Base-by-base conservation (phyloP, 176 grass and related monocot species). In the Aegilops tauschii region DNA sequence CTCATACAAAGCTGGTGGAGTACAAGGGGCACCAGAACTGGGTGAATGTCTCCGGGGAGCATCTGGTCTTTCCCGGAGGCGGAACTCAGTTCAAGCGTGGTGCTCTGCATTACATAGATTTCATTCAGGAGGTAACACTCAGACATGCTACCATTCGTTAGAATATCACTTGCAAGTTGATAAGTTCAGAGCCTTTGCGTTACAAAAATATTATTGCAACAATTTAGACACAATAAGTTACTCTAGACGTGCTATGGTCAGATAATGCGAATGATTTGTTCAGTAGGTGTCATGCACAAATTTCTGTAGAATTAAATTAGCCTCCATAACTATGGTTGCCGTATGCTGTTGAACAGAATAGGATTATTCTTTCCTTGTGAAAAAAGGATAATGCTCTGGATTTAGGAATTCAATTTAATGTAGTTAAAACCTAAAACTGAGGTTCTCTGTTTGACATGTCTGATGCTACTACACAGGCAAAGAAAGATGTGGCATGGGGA, bases 1-100 rank as follows among this genome's bases (percentile, higher is more conserved):
- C 95, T 30, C 95, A 93, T 58, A 92, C 91, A 11, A 93, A 93
- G 81, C 85, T 98, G 72, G 95, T 87, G 61, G 40, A 83, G 63
- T 90, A 91, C 83, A 97, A 98, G 88, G 93, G 95, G 17, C 93
- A 95, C 63, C 95, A 98, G 66, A 98, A 98, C 70, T 95, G 95
- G 95, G 65, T 95, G 17, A 95, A 95, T 61, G 83, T 95, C 59
- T 90, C 93, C 27, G 93, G 95, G 45, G 95, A 95, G 36, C 85
- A 92, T 54, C 91, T 98, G 9, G 87, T 63, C 18, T 98, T 98
- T 50, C 93, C 93, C 0, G 93, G 95, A 69, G 95, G 93, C 8
- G 95, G 95, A 42, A 98, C 95, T 63, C 95, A 98, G 44, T 95
- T 98, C 89, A 98, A 95, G 64, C 80, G 89, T 50, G 95, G 93